Evolutionary conservation across 2,329 filamentous ascomycete genomes (phyloP), one percentile per base, ranked within the genome.

Genomic region (Aureobasidium sp.): DNA sequence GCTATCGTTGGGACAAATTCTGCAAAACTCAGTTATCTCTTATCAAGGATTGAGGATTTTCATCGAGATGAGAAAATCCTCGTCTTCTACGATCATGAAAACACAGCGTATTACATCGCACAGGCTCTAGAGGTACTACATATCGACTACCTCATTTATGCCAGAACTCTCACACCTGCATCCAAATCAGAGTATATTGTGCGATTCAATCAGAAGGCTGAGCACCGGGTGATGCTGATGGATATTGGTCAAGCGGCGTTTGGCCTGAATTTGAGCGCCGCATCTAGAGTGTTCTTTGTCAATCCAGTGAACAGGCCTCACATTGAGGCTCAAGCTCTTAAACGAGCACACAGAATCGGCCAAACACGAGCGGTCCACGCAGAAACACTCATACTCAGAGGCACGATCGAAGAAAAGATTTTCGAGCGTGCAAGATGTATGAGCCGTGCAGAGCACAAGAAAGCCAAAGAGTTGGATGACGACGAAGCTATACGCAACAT

Each of bases 11-110:
- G 88, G 3, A 95, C 90, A 0, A 81, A 83, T 0, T 96, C 90
- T 0, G 83, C 87, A 0, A 97, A 97, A 67, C 74, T 96, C 2
- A 90, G 86, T 2, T 95, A 96, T 62, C 73, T 96, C 5, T 72
- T 95, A 16, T 85, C 90, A 51, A 77, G 80, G 27, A 82, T 96
- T 11, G 68, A 83, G 4, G 73, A 78, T 49, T 75, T 90, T 57
- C 81, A 93, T 50, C 68, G 75, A 1, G 70, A 78, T 0, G 90
- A 95, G 62, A 95, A 96, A 68, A 93, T 94, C 3, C 81, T 96
- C 49, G 79, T 96, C 8, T 97, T 97, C 67, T 96, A 95, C 66
- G 89, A 95, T 56, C 85, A 86, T 27, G 86, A 93, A 56, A 91
- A 95, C 60, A 78, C 86, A 2, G 90, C 89, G 1, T 95, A 81